phyloP scores from a whole-genome alignment of 768 basidiomycete genomes.

The Mrakia hoshinonis region DNA sequence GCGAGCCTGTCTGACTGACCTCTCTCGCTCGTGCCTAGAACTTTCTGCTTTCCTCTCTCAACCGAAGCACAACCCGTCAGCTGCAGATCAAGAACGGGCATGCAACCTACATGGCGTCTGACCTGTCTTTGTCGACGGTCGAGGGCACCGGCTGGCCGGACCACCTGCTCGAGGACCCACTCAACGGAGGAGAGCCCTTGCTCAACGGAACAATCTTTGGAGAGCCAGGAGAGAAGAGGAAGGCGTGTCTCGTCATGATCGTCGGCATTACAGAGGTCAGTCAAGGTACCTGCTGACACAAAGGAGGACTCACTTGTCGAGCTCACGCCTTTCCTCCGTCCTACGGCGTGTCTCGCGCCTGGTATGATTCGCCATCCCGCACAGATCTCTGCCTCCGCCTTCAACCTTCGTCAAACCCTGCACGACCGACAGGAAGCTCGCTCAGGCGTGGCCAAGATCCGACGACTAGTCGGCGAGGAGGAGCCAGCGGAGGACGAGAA shows the following conservation, averaged over 20 bases:
- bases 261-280: constrained; percentile 27
- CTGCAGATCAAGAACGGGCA: constrained; percentile 17
- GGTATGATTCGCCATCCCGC: too few relatives aligned
- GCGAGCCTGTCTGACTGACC: neutral
- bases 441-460: constrained; percentile 17
- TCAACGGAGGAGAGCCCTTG: constrained; percentile 1
- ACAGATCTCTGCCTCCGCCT: constrained; percentile 25
- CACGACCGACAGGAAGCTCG: constrained; percentile 22
- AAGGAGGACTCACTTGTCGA: neutral
- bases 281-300: neutral
- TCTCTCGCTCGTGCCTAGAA: neutral
- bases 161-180: neutral
- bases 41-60: neutral
- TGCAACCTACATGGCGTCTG: neutral
- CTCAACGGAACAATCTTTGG: constrained; percentile 4
- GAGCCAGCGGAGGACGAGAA: constrained; percentile 18
- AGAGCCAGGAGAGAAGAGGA: neutral
- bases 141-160: constrained; percentile 18
- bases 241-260: constrained; percentile 22
- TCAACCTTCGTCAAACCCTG: constrained; percentile 13
- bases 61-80: neutral
- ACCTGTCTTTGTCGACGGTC: constrained; percentile 16
- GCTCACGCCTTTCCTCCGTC: neutral
- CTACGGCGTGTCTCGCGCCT: too few relatives aligned
- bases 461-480: constrained; percentile 15